Evolutionary conservation across 495 filamentous ascomycete species (phyloP), one percentile per base, ranked within the genome.

Genomic region (Massariosphaeria phaeospora): DNA sequence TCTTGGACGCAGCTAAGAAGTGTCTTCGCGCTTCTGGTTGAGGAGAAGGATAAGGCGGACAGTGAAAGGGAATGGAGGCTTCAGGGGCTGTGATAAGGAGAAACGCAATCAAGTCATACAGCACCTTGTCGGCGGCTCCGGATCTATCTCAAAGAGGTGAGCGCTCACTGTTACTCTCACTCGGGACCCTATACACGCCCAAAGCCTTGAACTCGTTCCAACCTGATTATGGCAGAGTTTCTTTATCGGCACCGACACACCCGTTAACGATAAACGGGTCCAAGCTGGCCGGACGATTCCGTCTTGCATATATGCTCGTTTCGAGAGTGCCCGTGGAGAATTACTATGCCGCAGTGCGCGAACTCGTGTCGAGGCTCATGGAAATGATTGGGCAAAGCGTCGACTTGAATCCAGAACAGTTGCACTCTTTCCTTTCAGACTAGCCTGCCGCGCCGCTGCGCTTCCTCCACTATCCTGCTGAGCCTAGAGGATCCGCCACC

Each of bases 381-480:
- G 25, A 53, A 13, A 40, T 53, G 23, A 18, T 53, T 13, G 36
- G 18, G 7, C n/a, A 15, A 7, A 33, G 18, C 13, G 13, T 53
- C 5, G 20, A 21, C 13, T 33, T 21, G 9, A 25, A 24, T 24
- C 38, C 50, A n/a, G 42, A 57, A 27, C 38, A 66, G 21, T 67
- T 71, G 8, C 30, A 33, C 49, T 62, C 70, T 27, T 65, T 69
- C 30, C 55, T 30, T 10, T n/a, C 54, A 6, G 50, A 62, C 38
- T 39, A 59, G 17, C 59, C 67, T 8, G 59, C 58, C 29, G 29
- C 41, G 2, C 55, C 55, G 18, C 34, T 71, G 20, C 62, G 69
- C 9, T 39, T 71, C 11, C 61, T 71, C 9, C 70, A 71, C 47
- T 72, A 71, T 51, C 69, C 69, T 20, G 64, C 61, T 0, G 29